Evolutionary conservation across 2,329 filamentous ascomycete species (phyloP), one percentile per base, ranked within the genome.

Genomic region (Cordyceps farinosa): DNA sequence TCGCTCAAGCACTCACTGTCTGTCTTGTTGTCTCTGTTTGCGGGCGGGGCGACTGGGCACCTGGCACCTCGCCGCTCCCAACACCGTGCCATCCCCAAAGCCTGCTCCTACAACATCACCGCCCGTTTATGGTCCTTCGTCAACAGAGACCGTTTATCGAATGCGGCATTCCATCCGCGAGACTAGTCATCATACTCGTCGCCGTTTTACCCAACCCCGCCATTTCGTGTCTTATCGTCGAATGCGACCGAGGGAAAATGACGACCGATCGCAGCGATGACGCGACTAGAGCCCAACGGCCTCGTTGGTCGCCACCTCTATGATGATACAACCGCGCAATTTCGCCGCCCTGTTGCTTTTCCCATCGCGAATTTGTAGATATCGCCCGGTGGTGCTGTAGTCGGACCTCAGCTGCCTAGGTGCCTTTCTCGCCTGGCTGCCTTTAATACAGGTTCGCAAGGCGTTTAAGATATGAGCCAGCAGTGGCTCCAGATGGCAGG

Each of bases 101-200:
- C 54, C 48, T 61, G 5, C 58, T 61, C 58, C 48, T 61, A 38
- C 58, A 61, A 61, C 58, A 61, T 53, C 50, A 61, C n/a, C 48
- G 47, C 48, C 30, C 38, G n/a, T 27, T 30, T 17, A 10, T 15
- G 38, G 30, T 29, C 29, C 1, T 30, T 34, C 15, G 17, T 53
- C 48, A 54, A n/a, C 7, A 47, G 15, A 22, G 9, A 30, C 38
- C 42, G 9, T 5, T 45, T 11, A 3, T 29, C 40, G 38, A 11
- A 42, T 40, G 48, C 58, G 30, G 50, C 38, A 47, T 45, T 50
- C 15, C 30, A 30, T 54, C 36, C n/a, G 27, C 15, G 9, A 1
- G 27, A 9, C 11, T 36, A 3, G 7, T 5, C 15, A 6, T 38
- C 34, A 5, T 11, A n/a, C 30, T 36, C 29, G 5, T 40, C 50